Evolutionary conservation across 1,284 basidiomycete species (phyloP), one percentile per base, ranked within the genome.

Genomic region (Vanrija sp.): DNA sequence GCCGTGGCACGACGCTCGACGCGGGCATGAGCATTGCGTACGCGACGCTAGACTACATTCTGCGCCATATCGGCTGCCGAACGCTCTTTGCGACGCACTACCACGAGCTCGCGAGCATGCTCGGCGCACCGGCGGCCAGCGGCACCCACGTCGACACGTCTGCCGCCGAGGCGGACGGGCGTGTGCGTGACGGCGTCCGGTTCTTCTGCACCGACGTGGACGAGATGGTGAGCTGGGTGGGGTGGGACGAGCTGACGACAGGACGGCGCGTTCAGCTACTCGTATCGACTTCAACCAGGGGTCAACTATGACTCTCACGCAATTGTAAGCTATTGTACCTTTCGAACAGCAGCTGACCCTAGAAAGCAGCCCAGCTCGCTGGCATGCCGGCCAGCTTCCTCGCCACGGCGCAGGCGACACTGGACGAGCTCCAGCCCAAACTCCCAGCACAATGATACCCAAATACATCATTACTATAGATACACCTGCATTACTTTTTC

Each of bases 21-120:
- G 93, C 97, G 63, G 95, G 96, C 5, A 77, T 98, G 16, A 88
- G 93, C 0, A 91, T 98, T 46, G 93, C 94, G 1, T 98, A 91
- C 71, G 89, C 91, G 0, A 86, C 92, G 1, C 80, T 96, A 14
- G 85, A 93, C 68, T 86, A 95, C 68, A 82, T 98, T 15, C 78
- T 88, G 43, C 76, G 80, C 16, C 77, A 83, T n/a, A 92, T 90
- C 67, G 78, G 80, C 51, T 92, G 89, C 70, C 83, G 92, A 21
- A 83, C 89, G 2, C 78, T 98, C 25, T 98, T 98, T 69, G 95
- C 96, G 3, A 98, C 95, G 12, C 95, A 98, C 75, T 97, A 97
- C 67, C 92, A 98, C 72, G 92, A 97, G 68, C 78, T 98, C 12
- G 87, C 87, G 2, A 86, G 90, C 61, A 86, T 98, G 83, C 79